Evolutionary conservation across 495 filamentous ascomycete genomes (phyloP).

Genomic region (Aspergillus campestris): DNA sequence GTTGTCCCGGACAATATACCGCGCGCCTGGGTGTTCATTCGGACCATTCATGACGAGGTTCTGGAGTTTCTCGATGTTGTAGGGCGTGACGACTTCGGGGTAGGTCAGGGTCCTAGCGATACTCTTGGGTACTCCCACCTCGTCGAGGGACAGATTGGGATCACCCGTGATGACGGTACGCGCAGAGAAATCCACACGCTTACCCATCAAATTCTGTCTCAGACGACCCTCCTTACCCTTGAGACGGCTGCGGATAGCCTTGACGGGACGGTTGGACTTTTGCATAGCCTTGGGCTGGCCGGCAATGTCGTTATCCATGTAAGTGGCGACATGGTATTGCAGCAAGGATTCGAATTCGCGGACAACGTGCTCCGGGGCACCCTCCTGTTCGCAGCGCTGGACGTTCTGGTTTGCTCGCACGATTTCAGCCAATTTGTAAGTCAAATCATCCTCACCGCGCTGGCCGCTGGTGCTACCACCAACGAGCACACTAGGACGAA

Average conservation of each 20-base stretch:
- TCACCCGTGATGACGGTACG: slow-evolving; percentile 99
- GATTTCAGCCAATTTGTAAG: slow-evolving; percentile 96
- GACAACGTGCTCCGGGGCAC: slow-evolving; percentile 80
- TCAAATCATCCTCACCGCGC: slow-evolving; percentile 96
- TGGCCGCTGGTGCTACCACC: slow-evolving; percentile 81
- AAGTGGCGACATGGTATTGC: slow-evolving; percentile 97
- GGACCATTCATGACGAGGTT: slow-evolving; percentile 85
- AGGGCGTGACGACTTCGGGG: slow-evolving; percentile 93
- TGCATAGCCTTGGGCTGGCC: slow-evolving; percentile 92
- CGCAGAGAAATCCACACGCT: slow-evolving; percentile 98
- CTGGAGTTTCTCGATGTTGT: slow-evolving; percentile 91
- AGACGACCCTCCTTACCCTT: slow-evolving; percentile 98
- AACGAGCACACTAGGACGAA: slow-evolving; percentile 90
- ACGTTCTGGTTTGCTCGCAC: slow-evolving; percentile 96
- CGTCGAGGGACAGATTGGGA: slow-evolving; percentile 88
- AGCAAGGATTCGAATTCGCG: slow-evolving; percentile 83
- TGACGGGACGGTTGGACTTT: slow-evolving; percentile 92
- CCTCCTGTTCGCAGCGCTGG: slow-evolving; percentile 74
- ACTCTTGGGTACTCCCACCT: slow-evolving; percentile 87
- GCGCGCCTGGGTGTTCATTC: slow-evolving; percentile 87
- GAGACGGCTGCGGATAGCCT: slow-evolving; percentile 88
- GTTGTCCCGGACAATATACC: slow-evolving; percentile 87
- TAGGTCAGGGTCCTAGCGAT: slow-evolving; percentile 90
- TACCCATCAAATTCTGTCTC: slow-evolving; percentile 97
- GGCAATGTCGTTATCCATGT: slow-evolving; percentile 99